These are phyloP conservation scores for Xylaria sp. DNA, from an alignment of 2,329 filamentous ascomycete species.

Conservation along the genomic window DNA sequence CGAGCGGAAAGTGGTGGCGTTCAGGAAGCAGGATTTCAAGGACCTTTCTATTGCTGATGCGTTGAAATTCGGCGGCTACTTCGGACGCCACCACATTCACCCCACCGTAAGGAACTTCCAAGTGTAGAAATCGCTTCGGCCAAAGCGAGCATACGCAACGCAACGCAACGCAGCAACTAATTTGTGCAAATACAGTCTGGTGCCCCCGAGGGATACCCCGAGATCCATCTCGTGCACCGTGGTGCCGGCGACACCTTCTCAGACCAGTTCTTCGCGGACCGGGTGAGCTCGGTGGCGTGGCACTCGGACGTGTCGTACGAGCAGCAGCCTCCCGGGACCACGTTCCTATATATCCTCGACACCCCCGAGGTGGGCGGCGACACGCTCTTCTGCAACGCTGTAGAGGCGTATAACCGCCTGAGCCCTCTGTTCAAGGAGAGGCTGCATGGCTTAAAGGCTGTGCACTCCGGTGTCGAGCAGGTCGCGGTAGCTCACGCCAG, in stretches of 20 bases:
- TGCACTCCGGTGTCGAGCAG: slow-evolving; percentile 85
- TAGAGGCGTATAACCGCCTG: slow-evolving; percentile 79
- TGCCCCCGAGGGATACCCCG: slow-evolving; percentile 73
- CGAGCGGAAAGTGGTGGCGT: slow-evolving; percentile 78
- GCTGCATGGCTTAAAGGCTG: slow-evolving; percentile 78
- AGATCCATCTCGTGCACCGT: slow-evolving; percentile 80
- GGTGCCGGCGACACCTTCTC: slow-evolving; percentile 67
- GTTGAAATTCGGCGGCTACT: slow-evolving; percentile 74
- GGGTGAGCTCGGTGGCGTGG: slow-evolving; percentile 85
- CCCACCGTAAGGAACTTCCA: slow-evolving; percentile 55
- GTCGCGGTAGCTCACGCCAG: slow-evolving; percentile 69
- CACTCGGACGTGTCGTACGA: slow-evolving; percentile 91
- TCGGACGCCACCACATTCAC: slow-evolving; percentile 82
- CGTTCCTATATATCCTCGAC: slow-evolving; percentile 88
- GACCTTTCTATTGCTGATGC: slow-evolving; percentile 73
- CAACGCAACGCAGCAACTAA: slow-evolving; percentile 1
- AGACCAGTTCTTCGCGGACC: slow-evolving; percentile 64
- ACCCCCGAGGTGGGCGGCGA: slow-evolving; percentile 81
- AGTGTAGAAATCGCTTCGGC: background rate
- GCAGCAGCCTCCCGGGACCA: slow-evolving; percentile 85
- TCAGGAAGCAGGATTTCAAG: slow-evolving; percentile 76
- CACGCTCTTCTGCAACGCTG: slow-evolving; percentile 81
- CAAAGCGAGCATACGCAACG: too few relatives aligned
- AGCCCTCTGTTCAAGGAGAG: slow-evolving; percentile 80
- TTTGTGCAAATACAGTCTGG: slow-evolving; percentile 60